Evolutionary conservation across 768 basidiomycete genomes (phyloP).

Genomic region (Pleurotus tuoliensis): DNA sequence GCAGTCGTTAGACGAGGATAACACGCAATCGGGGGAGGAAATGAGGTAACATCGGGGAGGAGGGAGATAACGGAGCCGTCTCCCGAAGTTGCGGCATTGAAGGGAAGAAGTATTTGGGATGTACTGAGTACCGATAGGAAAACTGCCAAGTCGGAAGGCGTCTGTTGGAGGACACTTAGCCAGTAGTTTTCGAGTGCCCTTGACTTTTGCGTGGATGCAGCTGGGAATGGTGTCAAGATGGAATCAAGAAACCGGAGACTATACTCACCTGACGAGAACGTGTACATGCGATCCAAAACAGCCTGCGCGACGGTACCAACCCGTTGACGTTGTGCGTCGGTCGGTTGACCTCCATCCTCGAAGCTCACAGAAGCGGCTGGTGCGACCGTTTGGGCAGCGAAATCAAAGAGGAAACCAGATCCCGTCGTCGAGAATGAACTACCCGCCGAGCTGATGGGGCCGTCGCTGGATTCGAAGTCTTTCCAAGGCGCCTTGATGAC

Average conservation of each 20-base stretch:
- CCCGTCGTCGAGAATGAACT: slow-evolving; percentile 34
- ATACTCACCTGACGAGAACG: slow-evolving; percentile 51
- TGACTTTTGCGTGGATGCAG: slow-evolving; percentile 51
- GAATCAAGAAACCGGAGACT: not conserved
- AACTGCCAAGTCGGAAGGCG: slow-evolving; percentile 31
- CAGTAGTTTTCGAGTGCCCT: slow-evolving; percentile 50
- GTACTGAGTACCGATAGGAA: slow-evolving; percentile 46
- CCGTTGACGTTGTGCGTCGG: slow-evolving; percentile 37
- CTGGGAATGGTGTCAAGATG: slow-evolving; percentile 27
- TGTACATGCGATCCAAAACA: slow-evolving; percentile 56
- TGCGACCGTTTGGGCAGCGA: slow-evolving; percentile 49
- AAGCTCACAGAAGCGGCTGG: slow-evolving; percentile 41
- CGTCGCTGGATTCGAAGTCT: slow-evolving; percentile 32
- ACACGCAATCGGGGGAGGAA: slow-evolving; percentile 60
- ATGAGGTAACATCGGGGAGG: slow-evolving; percentile 39
- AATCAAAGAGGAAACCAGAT: slow-evolving; percentile 57
- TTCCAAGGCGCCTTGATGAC: slow-evolving; percentile 48
- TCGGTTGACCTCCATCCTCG: slow-evolving; percentile 40
- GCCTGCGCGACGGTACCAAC: slow-evolving; percentile 33
- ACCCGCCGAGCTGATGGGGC: slow-evolving; percentile 28
- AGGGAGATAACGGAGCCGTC: slow-evolving; percentile 30
- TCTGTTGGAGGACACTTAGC: slow-evolving; percentile 46
- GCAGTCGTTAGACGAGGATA: slow-evolving; percentile 45
- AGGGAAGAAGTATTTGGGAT: slow-evolving; percentile 52
- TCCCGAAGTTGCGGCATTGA: slow-evolving; percentile 44